Evolutionary conservation across 768 basidiomycete genomes (phyloP), one percentile per base, ranked within the genome.

Genomic region (Filobasidium wieringae): DNA sequence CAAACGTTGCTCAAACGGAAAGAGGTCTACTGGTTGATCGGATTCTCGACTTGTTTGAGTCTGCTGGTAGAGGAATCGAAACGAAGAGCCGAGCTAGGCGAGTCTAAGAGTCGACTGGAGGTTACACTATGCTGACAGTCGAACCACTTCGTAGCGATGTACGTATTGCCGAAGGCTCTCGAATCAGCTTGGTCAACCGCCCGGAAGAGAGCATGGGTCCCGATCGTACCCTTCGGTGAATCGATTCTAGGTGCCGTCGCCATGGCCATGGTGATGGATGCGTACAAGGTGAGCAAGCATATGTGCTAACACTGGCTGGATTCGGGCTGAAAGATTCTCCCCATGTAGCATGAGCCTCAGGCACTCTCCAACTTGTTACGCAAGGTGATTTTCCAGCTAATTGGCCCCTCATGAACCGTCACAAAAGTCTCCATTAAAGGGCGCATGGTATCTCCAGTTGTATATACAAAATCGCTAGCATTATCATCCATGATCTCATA

Each of bases 131-230:
- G 11, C 2, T 32, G 54, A 11, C 12, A 15, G 17, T 19, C 22
- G 4, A 31, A 15, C 5, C n/a, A 5, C n/a, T 15, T 30, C 31
- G 1, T 29, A 69, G 70, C 72, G 1, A 69, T 70, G 65, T 71
- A 74, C 51, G 73, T 76, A 30, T 74, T 96, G 26, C 93, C 93
- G 4, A 88, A 90, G 71, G 88, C 82, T 0, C 72, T 97, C 33
- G 91, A 97, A 76, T 88, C 87, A 54, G 81, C 81, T n/a, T 96
- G 90, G 91, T 78, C 84, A 0, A 82, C 83, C 68, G 81, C 84
- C 8, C 74, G 86, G 26, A 85, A 86, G 14, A 81, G 83, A 60
- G 85, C 86, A 1, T 82, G 81, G 75, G 85, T 91, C 6, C 76
- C 74, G 19, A 69, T 72, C 59, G 74, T 75, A 1, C 76, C 72